Conservation (phyloP, 768 basidiomycete genomes). For the Mycena olivaceomarginata region DNA sequence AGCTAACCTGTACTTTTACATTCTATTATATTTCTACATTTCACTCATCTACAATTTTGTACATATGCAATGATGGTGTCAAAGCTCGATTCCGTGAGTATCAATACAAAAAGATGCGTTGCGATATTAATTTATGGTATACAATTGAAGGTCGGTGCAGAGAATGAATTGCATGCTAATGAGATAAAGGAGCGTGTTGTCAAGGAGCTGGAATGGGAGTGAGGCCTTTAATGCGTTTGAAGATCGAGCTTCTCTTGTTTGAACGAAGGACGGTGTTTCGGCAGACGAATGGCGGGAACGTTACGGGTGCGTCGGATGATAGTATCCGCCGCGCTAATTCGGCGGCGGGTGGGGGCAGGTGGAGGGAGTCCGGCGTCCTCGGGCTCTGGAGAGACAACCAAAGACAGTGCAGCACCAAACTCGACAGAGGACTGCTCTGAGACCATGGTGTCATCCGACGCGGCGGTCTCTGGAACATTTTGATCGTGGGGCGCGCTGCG, state of each 20-base stretch:
- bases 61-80: conserved; percentile 2
- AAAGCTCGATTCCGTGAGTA: conserved; percentile 25
- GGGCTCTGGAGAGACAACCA: conserved; percentile 12
- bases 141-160: conserved; percentile 1
- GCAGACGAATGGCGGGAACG: conserved; percentile 39
- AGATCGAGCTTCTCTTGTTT: conserved; percentile 32
- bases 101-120: conserved; percentile 17
- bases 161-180: not conserved
- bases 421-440: conserved; percentile 33
- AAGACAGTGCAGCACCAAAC: conserved; percentile 34
- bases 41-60: conserved; percentile 28
- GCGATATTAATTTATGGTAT: conserved; percentile 20
- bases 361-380: not conserved
- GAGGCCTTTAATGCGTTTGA: conserved; percentile 40
- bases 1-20: conserved; percentile 26
- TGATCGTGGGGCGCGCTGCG: conserved; percentile 44
- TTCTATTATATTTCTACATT: conserved; percentile 41
- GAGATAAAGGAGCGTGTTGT: not conserved
- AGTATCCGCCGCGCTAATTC: not conserved
- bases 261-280: conserved; percentile 30
- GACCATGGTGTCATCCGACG: not conserved
- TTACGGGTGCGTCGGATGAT: conserved; percentile 29
- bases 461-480: conserved; percentile 28
- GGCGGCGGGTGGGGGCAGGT: not conserved
- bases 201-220: conserved; percentile 23